Percentiles rank a stretch among this genome's conserved stretches.
These are phyloP conservation scores for Rubus parviflorus DNA, from an alignment of 306 rosid genomes.

Conservation along the genomic window DNA sequence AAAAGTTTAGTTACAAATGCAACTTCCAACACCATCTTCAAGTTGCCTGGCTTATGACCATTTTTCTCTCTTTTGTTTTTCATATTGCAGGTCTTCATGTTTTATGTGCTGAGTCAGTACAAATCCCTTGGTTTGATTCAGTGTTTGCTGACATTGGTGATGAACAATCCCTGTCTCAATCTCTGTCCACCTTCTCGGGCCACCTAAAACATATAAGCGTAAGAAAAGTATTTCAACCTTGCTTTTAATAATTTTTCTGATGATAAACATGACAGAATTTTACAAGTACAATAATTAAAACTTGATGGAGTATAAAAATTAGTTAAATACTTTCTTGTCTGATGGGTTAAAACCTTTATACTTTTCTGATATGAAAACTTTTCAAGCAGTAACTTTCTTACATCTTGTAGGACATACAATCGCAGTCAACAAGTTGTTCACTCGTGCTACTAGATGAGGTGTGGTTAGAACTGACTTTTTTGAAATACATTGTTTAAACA, in stretches of 20 bases:
- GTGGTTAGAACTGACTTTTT: constrained; percentile 2
- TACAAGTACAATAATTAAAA: neutral
- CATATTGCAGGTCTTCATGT: constrained; percentile 70
- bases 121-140: constrained; percentile 96
- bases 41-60: constrained; percentile 2
- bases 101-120: constrained; percentile 84
- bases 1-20: neutral
- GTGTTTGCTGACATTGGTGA: constrained; percentile 95
- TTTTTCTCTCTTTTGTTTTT: neutral
- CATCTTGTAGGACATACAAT: constrained; percentile 71
- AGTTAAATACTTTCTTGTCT: neutral
- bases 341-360: neutral
- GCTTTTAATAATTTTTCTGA: neutral
- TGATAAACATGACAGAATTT: constrained; percentile 5
- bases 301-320: neutral
- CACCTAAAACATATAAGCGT: constrained; percentile 89
- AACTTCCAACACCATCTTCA: constrained; percentile 9
- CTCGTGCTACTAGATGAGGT: constrained; percentile 92
- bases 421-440: constrained; percentile 66
- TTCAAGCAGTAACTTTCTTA: constrained; percentile 16
- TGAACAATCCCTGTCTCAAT: constrained; percentile 89
- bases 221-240: constrained; percentile 30
- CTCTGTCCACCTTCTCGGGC: constrained; percentile 95
- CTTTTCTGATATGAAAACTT: constrained; percentile 2
- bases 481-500: neutral